Evolutionary conservation across 1,284 basidiomycete genomes (phyloP).

Genomic region (Wallemia ichthyophaga): DNA sequence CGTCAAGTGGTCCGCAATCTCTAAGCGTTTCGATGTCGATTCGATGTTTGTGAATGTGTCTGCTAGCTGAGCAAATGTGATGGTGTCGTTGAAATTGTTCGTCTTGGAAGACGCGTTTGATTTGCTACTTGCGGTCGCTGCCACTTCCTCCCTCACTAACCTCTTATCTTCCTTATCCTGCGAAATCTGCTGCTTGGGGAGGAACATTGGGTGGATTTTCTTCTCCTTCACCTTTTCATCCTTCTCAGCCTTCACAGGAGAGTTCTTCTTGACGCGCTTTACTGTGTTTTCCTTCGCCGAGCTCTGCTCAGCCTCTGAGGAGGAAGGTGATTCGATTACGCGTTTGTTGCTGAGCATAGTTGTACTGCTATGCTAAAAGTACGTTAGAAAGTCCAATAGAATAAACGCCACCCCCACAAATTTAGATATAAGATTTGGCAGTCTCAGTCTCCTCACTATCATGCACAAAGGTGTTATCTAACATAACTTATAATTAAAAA

Average conservation of each 20-base stretch:
- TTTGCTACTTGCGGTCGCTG: constrained; percentile 15
- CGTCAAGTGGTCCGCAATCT: constrained; percentile 69
- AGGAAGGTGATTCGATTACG: background rate
- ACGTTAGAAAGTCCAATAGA: no score
- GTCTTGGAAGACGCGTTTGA: constrained; percentile 13
- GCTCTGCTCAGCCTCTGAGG: background rate
- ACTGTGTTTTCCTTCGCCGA: background rate
- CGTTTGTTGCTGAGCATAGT: no score
- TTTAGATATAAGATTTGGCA: background rate
- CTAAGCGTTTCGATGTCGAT: constrained; percentile 77
- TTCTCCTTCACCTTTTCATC: constrained; percentile 6
- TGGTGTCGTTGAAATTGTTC: background rate
- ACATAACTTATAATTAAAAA: background rate
- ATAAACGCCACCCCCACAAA: background rate
- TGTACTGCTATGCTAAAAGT: no score
- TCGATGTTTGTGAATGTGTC: constrained; percentile 73
- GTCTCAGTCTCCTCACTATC: background rate
- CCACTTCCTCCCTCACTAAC: constrained; percentile 18
- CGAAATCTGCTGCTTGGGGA: constrained; percentile 11
- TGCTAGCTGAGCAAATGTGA: constrained; percentile 25
- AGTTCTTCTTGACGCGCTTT: background rate
- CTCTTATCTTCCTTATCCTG: constrained; percentile 10
- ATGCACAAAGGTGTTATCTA: background rate
- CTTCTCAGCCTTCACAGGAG: background rate
- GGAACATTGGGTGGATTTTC: constrained; percentile 8